Percentiles rank a stretch among this genome's conserved stretches.
Conservation (phyloP, 805 yeast species). For the baker's yeast (Saccharomyces cerevisiae) region DNA sequence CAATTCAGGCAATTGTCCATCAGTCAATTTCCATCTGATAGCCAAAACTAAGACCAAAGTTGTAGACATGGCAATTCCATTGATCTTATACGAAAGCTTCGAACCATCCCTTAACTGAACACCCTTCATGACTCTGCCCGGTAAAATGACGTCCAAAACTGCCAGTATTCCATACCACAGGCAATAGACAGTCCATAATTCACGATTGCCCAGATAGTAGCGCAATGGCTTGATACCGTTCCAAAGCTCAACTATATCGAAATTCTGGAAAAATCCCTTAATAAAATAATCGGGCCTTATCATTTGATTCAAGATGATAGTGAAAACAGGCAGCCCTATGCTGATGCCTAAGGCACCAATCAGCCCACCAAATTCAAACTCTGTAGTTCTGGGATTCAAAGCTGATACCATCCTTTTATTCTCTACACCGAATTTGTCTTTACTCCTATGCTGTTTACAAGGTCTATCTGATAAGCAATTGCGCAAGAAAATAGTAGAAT, state of each 20-base stretch:
- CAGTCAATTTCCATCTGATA: conserved; percentile 45
- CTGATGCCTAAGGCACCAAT: conserved; percentile 65
- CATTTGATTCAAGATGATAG: conserved; percentile 50
- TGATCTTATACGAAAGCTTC: conserved; percentile 63
- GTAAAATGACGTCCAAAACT: conserved; percentile 53
- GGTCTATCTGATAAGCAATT: background rate
- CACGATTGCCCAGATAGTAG: conserved; percentile 32
- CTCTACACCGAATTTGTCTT: background rate
- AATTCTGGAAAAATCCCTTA: conserved; percentile 35
- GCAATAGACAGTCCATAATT: conserved; percentile 56
- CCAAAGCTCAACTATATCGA: conserved; percentile 35
- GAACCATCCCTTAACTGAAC: conserved; percentile 70
- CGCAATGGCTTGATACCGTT: conserved; percentile 31
- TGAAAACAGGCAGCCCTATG: conserved; percentile 56
- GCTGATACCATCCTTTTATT: conserved; percentile 6
- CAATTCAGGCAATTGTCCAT: conserved; percentile 66
- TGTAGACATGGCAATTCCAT: conserved; percentile 56
- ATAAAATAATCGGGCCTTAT: conserved; percentile 53
- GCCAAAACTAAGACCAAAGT: conserved; percentile 35
- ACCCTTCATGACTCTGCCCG: conserved; percentile 60
- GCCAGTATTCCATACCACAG: conserved; percentile 67
- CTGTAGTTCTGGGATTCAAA: conserved; percentile 64
- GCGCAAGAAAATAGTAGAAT: background rate
- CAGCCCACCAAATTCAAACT: conserved; percentile 70
- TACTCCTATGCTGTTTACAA: background rate